These are phyloP conservation scores for Podospora sp. DNA, from an alignment of 495 filamentous ascomycete species.

Conservation along the genomic window DNA sequence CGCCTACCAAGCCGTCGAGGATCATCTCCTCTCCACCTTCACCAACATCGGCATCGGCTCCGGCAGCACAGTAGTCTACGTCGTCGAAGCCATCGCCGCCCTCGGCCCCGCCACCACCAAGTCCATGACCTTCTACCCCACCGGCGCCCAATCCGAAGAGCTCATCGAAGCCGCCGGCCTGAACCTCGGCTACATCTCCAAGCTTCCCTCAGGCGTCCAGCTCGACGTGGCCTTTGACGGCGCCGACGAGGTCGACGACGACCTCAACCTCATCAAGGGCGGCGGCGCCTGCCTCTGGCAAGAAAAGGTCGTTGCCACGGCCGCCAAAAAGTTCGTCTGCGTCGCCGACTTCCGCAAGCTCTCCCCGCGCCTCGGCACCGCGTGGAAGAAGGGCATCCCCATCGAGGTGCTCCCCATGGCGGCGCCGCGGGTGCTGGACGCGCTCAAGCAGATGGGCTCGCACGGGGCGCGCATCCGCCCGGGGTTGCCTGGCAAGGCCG, in stretches of 20 bases:
- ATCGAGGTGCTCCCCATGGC: slow-evolving; percentile 91
- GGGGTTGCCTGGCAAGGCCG: slow-evolving; percentile 69
- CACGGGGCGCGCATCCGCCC: slow-evolving; percentile 67
- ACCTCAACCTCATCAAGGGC: slow-evolving; percentile 95
- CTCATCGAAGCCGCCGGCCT: slow-evolving; percentile 79
- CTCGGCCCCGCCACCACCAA: slow-evolving; percentile 60
- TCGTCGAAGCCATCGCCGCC: slow-evolving; percentile 88
- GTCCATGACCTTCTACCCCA: slow-evolving; percentile 82
- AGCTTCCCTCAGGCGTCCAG: slow-evolving; percentile 57
- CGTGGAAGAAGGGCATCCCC: slow-evolving; percentile 78
- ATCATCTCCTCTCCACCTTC: slow-evolving; percentile 74
- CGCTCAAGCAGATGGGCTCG: slow-evolving; percentile 71
- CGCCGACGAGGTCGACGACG: slow-evolving; percentile 94
- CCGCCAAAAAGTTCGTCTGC: slow-evolving; percentile 85
- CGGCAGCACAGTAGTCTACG: slow-evolving; percentile 91
- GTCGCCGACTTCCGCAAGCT: slow-evolving; percentile 94
- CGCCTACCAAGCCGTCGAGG: slow-evolving; percentile 78
- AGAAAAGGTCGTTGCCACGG: slow-evolving; percentile 91
- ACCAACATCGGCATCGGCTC: slow-evolving; percentile 89
- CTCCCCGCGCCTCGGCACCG: slow-evolving; percentile 71
- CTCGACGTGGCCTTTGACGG: slow-evolving; percentile 89
- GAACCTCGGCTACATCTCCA: slow-evolving; percentile 73
- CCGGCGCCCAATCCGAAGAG: slow-evolving; percentile 84
- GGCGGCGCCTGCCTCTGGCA: slow-evolving; percentile 96
- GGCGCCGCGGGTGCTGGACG: slow-evolving; percentile 67